Evolutionary conservation across 2,329 filamentous ascomycete genomes (phyloP).

Genomic region (Colletotrichum gigasporum): DNA sequence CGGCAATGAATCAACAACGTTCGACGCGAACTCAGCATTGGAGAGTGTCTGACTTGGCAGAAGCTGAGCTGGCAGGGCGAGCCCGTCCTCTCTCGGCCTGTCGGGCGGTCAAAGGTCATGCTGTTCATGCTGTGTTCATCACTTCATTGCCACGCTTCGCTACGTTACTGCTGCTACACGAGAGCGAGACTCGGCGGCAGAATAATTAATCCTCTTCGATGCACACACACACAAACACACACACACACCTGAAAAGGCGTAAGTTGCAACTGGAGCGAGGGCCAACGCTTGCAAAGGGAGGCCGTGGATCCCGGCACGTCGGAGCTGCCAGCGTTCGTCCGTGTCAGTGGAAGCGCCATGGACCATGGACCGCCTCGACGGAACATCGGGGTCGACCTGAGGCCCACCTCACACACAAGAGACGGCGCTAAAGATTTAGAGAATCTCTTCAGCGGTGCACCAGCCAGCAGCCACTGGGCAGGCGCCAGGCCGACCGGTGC

Average conservation of each 20-base stretch:
- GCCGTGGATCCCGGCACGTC: neutral
- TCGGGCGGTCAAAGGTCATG: too few species aligned
- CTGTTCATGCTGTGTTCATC: too few species aligned
- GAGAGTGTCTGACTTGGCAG: neutral
- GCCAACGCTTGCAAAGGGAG: too few species aligned
- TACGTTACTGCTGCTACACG: too few species aligned
- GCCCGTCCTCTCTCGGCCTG: neutral
- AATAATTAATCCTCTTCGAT: too few species aligned
- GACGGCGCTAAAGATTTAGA: constrained; percentile 16
- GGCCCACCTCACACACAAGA: constrained; percentile 22
- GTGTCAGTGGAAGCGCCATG: constrained; percentile 1
- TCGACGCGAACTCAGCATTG: neutral
- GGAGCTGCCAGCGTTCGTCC: constrained; percentile 18
- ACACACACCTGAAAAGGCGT: too few species aligned
- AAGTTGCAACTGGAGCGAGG: too few species aligned
- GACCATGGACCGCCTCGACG: constrained; percentile 1
- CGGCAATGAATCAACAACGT: neutral
- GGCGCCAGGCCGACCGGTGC: neutral
- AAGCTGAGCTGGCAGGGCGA: neutral
- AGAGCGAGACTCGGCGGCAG: too few species aligned
- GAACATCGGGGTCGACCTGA: constrained; percentile 4
- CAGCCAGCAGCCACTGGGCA: neutral
- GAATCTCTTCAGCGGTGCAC: constrained; percentile 9
- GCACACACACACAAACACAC: neutral
- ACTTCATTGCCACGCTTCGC: too few species aligned